phyloP scores from a whole-genome alignment of 495 filamentous ascomycete species.

The Penicillium steckii region DNA sequence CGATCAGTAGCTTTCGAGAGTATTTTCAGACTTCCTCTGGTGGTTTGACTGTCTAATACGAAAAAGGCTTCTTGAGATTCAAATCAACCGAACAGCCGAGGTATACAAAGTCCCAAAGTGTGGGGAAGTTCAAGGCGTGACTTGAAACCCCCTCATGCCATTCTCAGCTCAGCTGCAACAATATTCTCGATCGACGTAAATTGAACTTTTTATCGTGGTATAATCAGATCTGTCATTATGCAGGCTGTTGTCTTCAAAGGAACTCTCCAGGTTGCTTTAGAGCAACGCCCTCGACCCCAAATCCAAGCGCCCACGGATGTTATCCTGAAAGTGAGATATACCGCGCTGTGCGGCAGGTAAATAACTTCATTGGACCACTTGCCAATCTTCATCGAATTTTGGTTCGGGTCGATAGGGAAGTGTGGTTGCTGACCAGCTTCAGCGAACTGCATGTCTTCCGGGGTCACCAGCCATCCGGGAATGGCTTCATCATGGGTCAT shows the following conservation, averaged over 20 bases:
- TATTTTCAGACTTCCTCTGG: no score
- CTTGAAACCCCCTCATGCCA: no score
- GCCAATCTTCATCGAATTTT: no score
- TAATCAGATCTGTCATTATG: conserved; percentile 14
- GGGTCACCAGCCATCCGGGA: conserved; percentile 37
- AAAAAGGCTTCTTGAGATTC: no score
- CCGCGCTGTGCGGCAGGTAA: conserved; percentile 86
- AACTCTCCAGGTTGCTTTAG: conserved; percentile 35
- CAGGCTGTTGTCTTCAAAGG: conserved; percentile 39
- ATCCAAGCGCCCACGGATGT: conserved; percentile 72
- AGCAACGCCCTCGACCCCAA: conserved; percentile 43
- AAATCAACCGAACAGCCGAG: no score
- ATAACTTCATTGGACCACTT: conserved; percentile 23
- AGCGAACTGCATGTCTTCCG: conserved; percentile 32
- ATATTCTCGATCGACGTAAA: no score
- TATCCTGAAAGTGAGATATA: conserved; percentile 78
- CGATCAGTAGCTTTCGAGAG: no score
- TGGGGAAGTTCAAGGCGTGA: no score
- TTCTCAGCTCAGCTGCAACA: no score
- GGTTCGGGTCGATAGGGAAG: no score
- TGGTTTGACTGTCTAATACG: no score
- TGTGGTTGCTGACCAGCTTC: background rate
- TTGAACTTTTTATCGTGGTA: background rate
- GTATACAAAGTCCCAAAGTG: no score
- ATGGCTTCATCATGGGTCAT: conserved; percentile 66